phyloP scores from a whole-genome alignment of 2,329 filamentous ascomycete species.

The Alternaria solani region DNA sequence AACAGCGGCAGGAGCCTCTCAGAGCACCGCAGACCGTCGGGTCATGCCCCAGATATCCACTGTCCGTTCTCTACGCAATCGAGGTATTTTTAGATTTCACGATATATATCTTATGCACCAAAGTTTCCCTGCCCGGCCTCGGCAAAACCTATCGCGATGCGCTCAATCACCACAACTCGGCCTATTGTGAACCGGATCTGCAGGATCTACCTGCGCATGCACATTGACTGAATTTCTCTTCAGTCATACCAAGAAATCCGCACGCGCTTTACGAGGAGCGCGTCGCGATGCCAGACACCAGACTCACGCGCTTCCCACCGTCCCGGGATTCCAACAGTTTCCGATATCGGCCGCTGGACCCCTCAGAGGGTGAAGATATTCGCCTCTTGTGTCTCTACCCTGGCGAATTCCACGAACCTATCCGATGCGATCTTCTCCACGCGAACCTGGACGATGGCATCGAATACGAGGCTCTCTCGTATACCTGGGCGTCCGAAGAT shows the following conservation, averaged over 20 bases:
- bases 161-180: slow-evolving; percentile 8
- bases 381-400: slow-evolving; percentile 16
- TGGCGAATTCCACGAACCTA: slow-evolving; percentile 14
- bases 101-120: slow-evolving; percentile 2
- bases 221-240: slow-evolving; percentile 17
- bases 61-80: background rate
- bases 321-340: slow-evolving; percentile 4
- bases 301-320: background rate
- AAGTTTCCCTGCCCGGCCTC: background rate
- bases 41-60: slow-evolving; percentile 1
- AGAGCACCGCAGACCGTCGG: background rate
- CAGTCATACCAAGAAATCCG: slow-evolving; percentile 14
- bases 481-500: slow-evolving; percentile 29
- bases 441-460: slow-evolving; percentile 14
- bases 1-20: background rate
- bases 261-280: slow-evolving; percentile 14
- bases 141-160: slow-evolving; percentile 11
- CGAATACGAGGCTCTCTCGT: slow-evolving; percentile 34
- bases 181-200: slow-evolving; percentile 14
- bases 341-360: slow-evolving; percentile 14
- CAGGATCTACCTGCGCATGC: slow-evolving; percentile 12
- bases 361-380: slow-evolving; percentile 14
- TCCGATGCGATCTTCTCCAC: slow-evolving; percentile 18
- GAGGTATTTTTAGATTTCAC: slow-evolving; percentile 14
- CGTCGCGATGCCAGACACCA: slow-evolving; percentile 13